Evolutionary conservation across 2,329 filamentous ascomycete species (phyloP).

Genomic region (Huntiella savannae): DNA sequence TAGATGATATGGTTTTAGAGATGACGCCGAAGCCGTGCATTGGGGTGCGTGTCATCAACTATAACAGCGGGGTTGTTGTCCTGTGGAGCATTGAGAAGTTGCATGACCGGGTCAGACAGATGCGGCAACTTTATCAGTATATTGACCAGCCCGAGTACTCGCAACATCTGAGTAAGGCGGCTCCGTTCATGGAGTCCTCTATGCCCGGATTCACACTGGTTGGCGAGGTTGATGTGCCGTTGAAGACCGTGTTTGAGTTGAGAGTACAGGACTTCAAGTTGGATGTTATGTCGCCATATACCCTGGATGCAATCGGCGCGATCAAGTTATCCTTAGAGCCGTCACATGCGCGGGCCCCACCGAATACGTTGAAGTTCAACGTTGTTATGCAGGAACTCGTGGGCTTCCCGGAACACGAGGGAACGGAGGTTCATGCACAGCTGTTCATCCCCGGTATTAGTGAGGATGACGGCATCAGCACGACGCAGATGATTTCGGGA

Average conservation of each 20-base stretch:
- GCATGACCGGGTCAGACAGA: constrained; percentile 65
- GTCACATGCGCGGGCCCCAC: constrained; percentile 78
- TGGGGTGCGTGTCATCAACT: constrained; percentile 77
- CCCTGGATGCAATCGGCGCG: constrained; percentile 74
- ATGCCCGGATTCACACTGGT: constrained; percentile 86
- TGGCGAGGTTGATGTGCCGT: constrained; percentile 79
- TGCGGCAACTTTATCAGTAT: constrained; percentile 96
- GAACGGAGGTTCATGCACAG: constrained; percentile 86
- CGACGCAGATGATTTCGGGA: constrained; percentile 80
- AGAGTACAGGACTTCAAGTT: constrained; percentile 85
- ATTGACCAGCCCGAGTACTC: constrained; percentile 88
- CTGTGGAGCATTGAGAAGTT: constrained; percentile 92
- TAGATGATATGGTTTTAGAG: constrained; percentile 62
- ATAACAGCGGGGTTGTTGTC: constrained; percentile 66
- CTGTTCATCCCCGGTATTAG: constrained; percentile 87
- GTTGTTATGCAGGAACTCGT: constrained; percentile 94
- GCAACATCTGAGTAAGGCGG: constrained; percentile 78
- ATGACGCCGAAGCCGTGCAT: constrained; percentile 75
- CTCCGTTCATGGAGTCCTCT: constrained; percentile 79
- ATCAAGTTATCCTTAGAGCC: constrained; percentile 82
- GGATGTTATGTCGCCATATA: constrained; percentile 84
- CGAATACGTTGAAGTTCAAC: constrained; percentile 90
- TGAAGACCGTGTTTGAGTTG: constrained; percentile 84
- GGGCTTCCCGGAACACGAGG: constrained; percentile 88
- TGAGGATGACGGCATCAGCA: constrained; percentile 68